These are phyloP conservation scores for Sclerotinia minor DNA, from an alignment of 2,329 filamentous ascomycete species.

Conservation along the genomic window DNA sequence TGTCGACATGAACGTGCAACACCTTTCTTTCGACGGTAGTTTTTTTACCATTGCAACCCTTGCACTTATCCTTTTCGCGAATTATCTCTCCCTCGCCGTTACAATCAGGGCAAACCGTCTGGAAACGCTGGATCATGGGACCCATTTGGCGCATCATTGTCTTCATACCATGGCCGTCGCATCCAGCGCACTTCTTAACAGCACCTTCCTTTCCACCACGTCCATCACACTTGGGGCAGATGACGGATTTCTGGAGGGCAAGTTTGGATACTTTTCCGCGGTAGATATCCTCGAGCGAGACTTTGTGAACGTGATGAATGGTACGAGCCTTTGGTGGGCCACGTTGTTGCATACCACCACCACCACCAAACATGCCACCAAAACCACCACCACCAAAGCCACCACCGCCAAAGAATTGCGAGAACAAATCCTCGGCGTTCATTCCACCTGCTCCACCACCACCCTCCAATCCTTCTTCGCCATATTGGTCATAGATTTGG, in stretches of 20 bases:
- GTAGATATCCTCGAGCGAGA: constrained; percentile 97
- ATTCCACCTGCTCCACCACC: constrained; percentile 78
- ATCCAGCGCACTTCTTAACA: constrained; percentile 89
- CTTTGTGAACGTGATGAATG: constrained; percentile 98
- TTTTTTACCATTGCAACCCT: constrained; percentile 96
- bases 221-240: constrained; percentile 92
- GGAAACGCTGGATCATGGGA: constrained; percentile 99
- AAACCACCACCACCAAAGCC: constrained; percentile 67
- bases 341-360: constrained; percentile 66
- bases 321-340: constrained; percentile 88
- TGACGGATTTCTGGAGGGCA: constrained; percentile 93
- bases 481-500: constrained; percentile 92
- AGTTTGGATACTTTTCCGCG: constrained; percentile 97
- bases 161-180: constrained; percentile 96
- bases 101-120: constrained; percentile 98
- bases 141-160: constrained; percentile 99
- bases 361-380: constrained; percentile 69
- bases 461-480: constrained; percentile 92
- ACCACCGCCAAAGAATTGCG: constrained; percentile 86
- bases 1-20: constrained; percentile 95
- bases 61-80: constrained; percentile 96
- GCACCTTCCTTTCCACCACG: constrained; percentile 95
- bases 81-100: constrained; percentile 97
- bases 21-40: constrained; percentile 97
- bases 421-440: constrained; percentile 94